Percentiles rank a stretch among this genome's conserved stretches.
phyloP scores from a whole-genome alignment of 345 rosid genomes.

The Fremontodendron californicum region DNA sequence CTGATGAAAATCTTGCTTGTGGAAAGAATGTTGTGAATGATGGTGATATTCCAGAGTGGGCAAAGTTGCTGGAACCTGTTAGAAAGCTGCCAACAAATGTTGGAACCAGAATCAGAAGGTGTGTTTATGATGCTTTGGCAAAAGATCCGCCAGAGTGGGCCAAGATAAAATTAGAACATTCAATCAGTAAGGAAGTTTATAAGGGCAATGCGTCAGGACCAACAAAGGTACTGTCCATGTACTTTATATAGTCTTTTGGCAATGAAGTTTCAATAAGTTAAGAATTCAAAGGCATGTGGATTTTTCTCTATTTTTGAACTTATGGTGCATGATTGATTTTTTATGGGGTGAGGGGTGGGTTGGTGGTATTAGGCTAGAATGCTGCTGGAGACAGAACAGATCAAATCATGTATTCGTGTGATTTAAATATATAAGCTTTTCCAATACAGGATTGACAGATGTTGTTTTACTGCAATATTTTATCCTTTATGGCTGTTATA shows the following conservation, averaged over 20 bases:
- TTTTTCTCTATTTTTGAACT: neutral
- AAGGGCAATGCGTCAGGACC: constrained; percentile 99
- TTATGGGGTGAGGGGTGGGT: neutral
- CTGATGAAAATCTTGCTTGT: constrained; percentile 43
- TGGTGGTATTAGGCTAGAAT: neutral
- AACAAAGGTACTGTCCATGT: constrained; percentile 61
- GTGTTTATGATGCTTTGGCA: constrained; percentile 76
- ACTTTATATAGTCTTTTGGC: neutral
- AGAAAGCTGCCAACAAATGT: constrained; percentile 97
- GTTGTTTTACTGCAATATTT: neutral
- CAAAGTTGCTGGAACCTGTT: constrained; percentile 73
- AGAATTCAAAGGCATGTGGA: neutral
- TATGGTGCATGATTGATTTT: neutral
- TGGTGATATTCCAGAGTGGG: constrained; percentile 81
- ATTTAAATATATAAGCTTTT: neutral
- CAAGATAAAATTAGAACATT: constrained; percentile 69
- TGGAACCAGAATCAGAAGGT: constrained; percentile 93
- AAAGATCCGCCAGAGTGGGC: constrained; percentile 97
- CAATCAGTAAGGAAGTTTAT: constrained; percentile 92
- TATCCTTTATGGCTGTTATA: neutral
- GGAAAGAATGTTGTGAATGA: constrained; percentile 46
- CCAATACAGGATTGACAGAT: neutral
- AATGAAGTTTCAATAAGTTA: neutral
- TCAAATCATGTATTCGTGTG: neutral
- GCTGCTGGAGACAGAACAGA: neutral